phyloP scores from a whole-genome alignment of 805 yeast genomes.

The Grigorovia yakushimaensis region DNA sequence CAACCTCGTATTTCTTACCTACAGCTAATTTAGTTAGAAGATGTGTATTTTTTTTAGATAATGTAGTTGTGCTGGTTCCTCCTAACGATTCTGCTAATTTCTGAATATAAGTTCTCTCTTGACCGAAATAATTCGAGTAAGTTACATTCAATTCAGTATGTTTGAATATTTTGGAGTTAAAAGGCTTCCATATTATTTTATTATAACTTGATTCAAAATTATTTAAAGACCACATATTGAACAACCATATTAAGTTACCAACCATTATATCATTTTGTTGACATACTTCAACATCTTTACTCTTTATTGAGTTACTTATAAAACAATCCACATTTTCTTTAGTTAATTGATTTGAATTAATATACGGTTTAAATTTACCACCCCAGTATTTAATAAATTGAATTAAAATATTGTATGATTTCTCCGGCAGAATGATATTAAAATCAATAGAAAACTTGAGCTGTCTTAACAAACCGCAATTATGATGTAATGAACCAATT shows the following conservation, averaged over 20 bases:
- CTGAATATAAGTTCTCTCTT: conserved; percentile 64
- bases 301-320: conserved; percentile 54
- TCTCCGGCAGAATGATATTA: conserved; percentile 47
- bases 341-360: conserved; percentile 14
- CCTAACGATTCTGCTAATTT: conserved; percentile 59
- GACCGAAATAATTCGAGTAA: conserved; percentile 78
- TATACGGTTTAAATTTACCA: conserved; percentile 35
- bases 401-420: conserved; percentile 32
- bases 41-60: conserved; percentile 59
- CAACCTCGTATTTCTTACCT: conserved; percentile 73
- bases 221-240: conserved; percentile 48
- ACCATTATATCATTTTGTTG: conserved; percentile 30
- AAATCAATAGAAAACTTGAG: conserved; percentile 41
- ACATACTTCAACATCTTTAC: conserved; percentile 44
- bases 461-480: conserved; percentile 29
- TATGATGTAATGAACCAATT: background rate
- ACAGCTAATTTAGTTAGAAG: conserved; percentile 54
- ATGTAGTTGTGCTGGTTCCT: conserved; percentile 59
- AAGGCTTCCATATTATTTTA: conserved; percentile 64
- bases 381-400: conserved; percentile 43
- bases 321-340: conserved; percentile 35
- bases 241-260: conserved; percentile 73
- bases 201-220: conserved; percentile 46
- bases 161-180: conserved; percentile 36
- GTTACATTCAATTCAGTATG: conserved; percentile 49